Base-by-base conservation (phyloP, 2,329 filamentous ascomycete genomes). In the Cercospora sp. region DNA sequence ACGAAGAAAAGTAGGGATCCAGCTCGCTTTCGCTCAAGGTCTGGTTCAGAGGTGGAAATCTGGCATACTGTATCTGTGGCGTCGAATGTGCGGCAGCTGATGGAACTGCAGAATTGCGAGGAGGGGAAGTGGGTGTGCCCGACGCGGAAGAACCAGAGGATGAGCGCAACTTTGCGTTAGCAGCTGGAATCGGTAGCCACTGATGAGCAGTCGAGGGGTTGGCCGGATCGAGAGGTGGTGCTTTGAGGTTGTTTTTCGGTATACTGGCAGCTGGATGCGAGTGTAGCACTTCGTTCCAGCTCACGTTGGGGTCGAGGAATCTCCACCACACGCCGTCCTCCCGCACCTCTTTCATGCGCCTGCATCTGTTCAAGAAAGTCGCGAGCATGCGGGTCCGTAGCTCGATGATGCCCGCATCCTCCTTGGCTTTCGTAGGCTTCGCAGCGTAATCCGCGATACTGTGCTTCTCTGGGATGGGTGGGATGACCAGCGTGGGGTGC, bases 361-460 rank as follows among this genome's bases (percentile, higher is more conserved):
- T 88, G 80, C 95, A 99, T 60, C 95, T 87, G 76, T 99, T 99
- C 60, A 99, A 80, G 75, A 99, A 99, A 0, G 98, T 95, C 4
- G 91, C 91, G 64, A 99, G 80, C 95, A 99, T 99, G 75, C 95
- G 91, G 83, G 98, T 98, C 68, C 95, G 88, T 72, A 98, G 83
- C 77, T 99, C 95, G 71, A 99, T 99, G 57, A 98, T 99, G 69
- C 94, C 92, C 67, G 93, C 90, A 78, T 99, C 96, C 80, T 99
- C 94, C 79, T 97, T 99, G 18, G 96, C 96, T 76, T 94, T 97
- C 42, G 95, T 99, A 1, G 96, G 95, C 75, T 97, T 98, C 30
- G 96, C 94, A 16, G 95, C 95, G 78, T 99, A 99, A 79, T 99
- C 95, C 69, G 94, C 94, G 91, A 99, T 97, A 57, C 93, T 95